Evolutionary conservation across 2,329 filamentous ascomycete genomes (phyloP), one percentile per base, ranked within the genome.

Genomic region (Pestalotiopsis sp.): DNA sequence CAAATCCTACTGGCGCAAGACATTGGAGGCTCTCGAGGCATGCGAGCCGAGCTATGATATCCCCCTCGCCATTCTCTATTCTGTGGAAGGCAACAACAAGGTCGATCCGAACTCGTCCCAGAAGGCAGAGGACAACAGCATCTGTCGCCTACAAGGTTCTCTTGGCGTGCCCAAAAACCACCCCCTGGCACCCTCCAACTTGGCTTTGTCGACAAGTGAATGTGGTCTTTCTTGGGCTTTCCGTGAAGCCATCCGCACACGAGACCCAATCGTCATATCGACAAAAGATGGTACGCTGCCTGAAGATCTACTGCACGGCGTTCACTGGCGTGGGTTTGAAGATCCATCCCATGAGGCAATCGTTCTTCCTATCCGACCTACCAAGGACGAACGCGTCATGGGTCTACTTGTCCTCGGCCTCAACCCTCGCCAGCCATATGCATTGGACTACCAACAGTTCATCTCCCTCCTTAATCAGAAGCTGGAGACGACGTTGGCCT

Each of bases 391-490:
- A 67, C 84, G 85, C 11, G 88, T 89, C 0, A 85, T 93, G 69
- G 92, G 91, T 0, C 88, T 94, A 70, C 80, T 94, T 4, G 84
- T 94, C 14, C 82, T 94, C 57, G 91, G 90, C 1, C 83, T 94
- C 11, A 94, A 94, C 73, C 91, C 92, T 5, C 83, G 91, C 58
- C 83, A 91, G 57, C 91, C 91, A 0, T 94, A 92, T 71, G 92
- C 94, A 74, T 90, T 91, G 69, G 91, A 93, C 71, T 94, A 94
- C 74, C 86, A 85, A 57, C 85, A 92, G 9, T 94, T 92, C 73
- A 84, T 93, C 20, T 88, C 83, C 14, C 77, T 87, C 4, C 75
- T 87, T 41, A 82, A 78, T 56, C 83, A 86, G 70, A 92, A 84
- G 75, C 80, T 93, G 6, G 89, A 88, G 0, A 92, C 90, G 1